Evolutionary conservation across 352 stramenopile genomes (phyloP), one percentile per base, ranked within the genome.

Genomic region (Pythium rishiriense): DNA sequence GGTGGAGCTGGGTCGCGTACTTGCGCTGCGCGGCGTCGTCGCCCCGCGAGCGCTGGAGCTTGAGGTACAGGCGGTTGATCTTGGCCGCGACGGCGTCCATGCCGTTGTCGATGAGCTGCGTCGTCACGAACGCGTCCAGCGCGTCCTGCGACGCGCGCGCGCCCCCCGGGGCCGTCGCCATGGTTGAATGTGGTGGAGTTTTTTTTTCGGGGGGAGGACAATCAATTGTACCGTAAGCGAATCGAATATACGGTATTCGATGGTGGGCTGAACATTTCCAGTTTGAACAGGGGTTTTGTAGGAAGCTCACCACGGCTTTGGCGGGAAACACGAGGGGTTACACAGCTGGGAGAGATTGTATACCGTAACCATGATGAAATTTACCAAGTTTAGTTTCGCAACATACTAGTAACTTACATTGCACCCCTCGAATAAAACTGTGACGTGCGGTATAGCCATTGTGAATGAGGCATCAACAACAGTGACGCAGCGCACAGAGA

Each of bases 101-200:
- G 58, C 74, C 72, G 63, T 94, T 94, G 72, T 94, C 83, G 28
- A 94, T 78, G 41, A 94, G 64, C 59, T 94, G 85, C 41, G 77
- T 77, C n/a, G 70, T 82, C 58, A 91, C 74, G 71, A 94, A 92
- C 56, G 73, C 67, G 47, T 91, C 74, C 50, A 91, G 59, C 4
- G 74, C 79, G 12, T 75, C 74, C 68, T 92, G 79, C 58, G 83
- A 64, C 15, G 47, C 41, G 15, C 37, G 54, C 24, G 31, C 31
- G 31, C 31, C 31, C 6, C 31, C 31, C 31, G 17, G 41, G 1
- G 43, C 25, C 22, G 25, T 42, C 25, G 62, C 53, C 62, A 69
- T 64, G 4, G 33, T n/a, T n/a, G n/a, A n/a, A n/a, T n/a, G n/a
- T 52, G 39, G 7, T 8, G 12, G 39, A 37, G 11, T 6, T 37